Conservation (phyloP, 192 early-diverging fungal genomes). For the Chytriomyces sp. region DNA sequence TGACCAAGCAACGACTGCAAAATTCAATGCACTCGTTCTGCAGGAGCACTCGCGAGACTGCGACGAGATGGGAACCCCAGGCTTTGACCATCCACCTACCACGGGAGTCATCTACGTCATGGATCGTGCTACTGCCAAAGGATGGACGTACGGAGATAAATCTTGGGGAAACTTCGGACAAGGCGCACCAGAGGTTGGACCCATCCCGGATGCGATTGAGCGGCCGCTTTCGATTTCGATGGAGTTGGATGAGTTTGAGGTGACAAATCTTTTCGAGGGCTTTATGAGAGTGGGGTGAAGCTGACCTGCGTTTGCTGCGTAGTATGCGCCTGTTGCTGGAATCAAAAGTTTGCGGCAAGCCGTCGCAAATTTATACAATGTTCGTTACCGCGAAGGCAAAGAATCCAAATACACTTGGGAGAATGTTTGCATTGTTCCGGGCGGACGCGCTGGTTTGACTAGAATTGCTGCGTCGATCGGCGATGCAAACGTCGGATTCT, state of each 20-base stretch:
- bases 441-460: slow-evolving; percentile 62
- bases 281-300: slow-evolving; percentile 26
- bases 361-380: slow-evolving; percentile 60
- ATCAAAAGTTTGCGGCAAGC: slow-evolving; percentile 48
- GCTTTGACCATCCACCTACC: slow-evolving; percentile 44
- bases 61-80: slow-evolving; percentile 1
- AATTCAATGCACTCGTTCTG: neutral
- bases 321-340: slow-evolving; percentile 58
- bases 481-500: slow-evolving; percentile 61
- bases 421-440: slow-evolving; percentile 65
- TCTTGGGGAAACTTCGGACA: slow-evolving; percentile 53
- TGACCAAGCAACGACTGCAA: neutral
- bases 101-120: slow-evolving; percentile 65
- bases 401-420: slow-evolving; percentile 54
- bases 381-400: slow-evolving; percentile 49
- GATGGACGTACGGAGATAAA: slow-evolving; percentile 45
- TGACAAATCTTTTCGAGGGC: slow-evolving; percentile 33
- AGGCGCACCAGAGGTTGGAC: slow-evolving; percentile 60
- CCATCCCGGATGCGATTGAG: slow-evolving; percentile 38
- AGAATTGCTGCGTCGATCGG: slow-evolving; percentile 57
- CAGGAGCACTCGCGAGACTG: neutral
- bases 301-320: neutral
- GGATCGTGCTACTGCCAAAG: slow-evolving; percentile 54
- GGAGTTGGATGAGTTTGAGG: slow-evolving; percentile 41
- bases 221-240: slow-evolving; percentile 36